Conservation (phyloP, 1,284 basidiomycete species). For the Ganoderma multipileum region DNA sequence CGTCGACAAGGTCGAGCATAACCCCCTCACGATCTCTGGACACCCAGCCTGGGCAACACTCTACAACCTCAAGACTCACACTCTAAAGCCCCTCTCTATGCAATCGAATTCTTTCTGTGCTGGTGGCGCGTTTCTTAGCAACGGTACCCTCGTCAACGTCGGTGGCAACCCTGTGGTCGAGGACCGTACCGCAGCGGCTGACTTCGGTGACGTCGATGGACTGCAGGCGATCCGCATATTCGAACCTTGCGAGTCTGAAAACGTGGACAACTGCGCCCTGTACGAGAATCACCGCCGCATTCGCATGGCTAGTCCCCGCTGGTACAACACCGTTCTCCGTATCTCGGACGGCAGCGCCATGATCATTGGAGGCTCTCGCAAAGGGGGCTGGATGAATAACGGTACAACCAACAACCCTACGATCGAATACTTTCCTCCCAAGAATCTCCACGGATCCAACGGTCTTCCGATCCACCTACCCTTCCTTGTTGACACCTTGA, state of each 20-base stretch:
- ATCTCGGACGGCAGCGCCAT: constrained; percentile 80
- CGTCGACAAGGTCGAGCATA: constrained; percentile 87
- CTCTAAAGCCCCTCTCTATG: constrained; percentile 68
- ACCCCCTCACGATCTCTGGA: constrained; percentile 72
- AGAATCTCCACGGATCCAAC: constrained; percentile 67
- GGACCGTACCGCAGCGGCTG: constrained; percentile 64
- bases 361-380: constrained; percentile 81
- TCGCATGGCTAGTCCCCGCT: constrained; percentile 75
- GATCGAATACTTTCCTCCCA: constrained; percentile 82
- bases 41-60: constrained; percentile 83
- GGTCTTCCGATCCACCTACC: constrained; percentile 67
- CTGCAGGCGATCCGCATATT: constrained; percentile 78
- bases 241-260: constrained; percentile 65
- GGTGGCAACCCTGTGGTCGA: constrained; percentile 81
- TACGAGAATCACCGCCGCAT: constrained; percentile 70
- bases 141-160: constrained; percentile 79
- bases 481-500: constrained; percentile 77
- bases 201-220: constrained; percentile 80
- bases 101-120: constrained; percentile 90
- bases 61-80: constrained; percentile 71
- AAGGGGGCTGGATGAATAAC: constrained; percentile 85
- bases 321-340: constrained; percentile 78
- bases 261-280: constrained; percentile 59
- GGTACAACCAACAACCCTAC: constrained; percentile 82
- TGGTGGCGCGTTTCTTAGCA: constrained; percentile 77